Evolutionary conservation across 2,329 filamentous ascomycete genomes (phyloP), one percentile per base, ranked within the genome.

Genomic region (Nannizziopsis arthrosporioides): DNA sequence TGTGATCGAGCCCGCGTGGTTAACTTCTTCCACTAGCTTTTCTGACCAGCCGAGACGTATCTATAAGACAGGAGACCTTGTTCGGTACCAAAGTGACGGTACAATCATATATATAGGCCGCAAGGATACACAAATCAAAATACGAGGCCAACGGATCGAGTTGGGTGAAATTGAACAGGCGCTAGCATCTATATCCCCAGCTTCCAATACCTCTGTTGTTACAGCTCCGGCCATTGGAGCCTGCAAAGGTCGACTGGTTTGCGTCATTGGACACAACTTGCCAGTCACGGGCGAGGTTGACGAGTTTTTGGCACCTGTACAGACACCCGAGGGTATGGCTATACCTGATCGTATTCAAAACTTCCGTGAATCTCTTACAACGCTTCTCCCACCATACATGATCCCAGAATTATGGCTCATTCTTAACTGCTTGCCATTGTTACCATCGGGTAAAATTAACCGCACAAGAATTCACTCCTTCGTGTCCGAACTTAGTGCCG

Each of bases 141-240:
- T 94, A 3, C 78, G 87, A 10, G 87, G 87, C 0, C 87, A 94
- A 61, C 74, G 87, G 9, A 72, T 94, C 0, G 88, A 94, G 58
- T 81, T 92, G 49, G 84, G 81, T 0, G 87, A 94, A 66, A 90
- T 94, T 63, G 84, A 44, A 44, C 5, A 89, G 47, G 8, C 11
- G 19, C 11, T 14, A n/a, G 12, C 11, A 42, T 40, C 37, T 40
- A n/a, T n/a, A n/a, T 3, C 17, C 2, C 14, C 14, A 38, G 7
- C 36, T n/a, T n/a, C n/a, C n/a, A n/a, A 31, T n/a, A 36, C 12
- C 2, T 34, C 35, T 18, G 27, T 47, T 8, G 44, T n/a, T n/a
- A n/a, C n/a, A n/a, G n/a, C n/a, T n/a, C n/a, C n/a, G n/a, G n/a
- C n/a, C n/a, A n/a, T n/a, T n/a, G n/a, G n/a, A n/a, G n/a, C n/a